Conservation (phyloP, 306 rosid genomes). For the Canavalia ensiformis region DNA sequence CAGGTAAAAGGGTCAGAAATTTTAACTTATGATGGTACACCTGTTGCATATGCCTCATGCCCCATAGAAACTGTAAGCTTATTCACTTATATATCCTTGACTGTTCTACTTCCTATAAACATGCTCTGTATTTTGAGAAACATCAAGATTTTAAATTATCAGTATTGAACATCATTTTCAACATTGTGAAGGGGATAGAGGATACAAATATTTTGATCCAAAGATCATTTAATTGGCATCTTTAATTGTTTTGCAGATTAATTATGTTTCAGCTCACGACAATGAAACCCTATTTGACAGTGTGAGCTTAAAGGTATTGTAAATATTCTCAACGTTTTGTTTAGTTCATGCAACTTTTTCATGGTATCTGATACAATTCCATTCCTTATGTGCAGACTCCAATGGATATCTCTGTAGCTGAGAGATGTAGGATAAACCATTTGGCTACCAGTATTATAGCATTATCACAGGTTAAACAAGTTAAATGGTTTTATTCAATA, state of each 20-base stretch:
- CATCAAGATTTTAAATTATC: slow-evolving; percentile 21
- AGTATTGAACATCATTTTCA: slow-evolving; percentile 24
- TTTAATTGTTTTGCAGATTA: slow-evolving; percentile 69
- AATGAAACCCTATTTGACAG: slow-evolving; percentile 93
- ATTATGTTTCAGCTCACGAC: slow-evolving; percentile 96
- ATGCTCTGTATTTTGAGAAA: slow-evolving; percentile 34
- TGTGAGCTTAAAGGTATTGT: slow-evolving; percentile 82
- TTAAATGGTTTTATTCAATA: slow-evolving; percentile 35
- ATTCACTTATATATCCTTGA: slow-evolving; percentile 35
- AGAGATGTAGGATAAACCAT: slow-evolving; percentile 93
- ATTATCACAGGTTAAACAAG: slow-evolving; percentile 76
- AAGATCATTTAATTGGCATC: slow-evolving; percentile 39
- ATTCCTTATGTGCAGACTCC: slow-evolving; percentile 68
- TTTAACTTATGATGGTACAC: slow-evolving; percentile 67
- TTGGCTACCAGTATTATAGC: slow-evolving; percentile 91
- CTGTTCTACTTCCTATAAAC: slow-evolving; percentile 36
- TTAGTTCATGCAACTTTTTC: slow-evolving; percentile 33
- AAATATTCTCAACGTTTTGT: slow-evolving; percentile 41
- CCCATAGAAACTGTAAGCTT: slow-evolving; percentile 82
- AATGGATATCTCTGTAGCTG: slow-evolving; percentile 64
- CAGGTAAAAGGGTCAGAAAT: slow-evolving; percentile 95
- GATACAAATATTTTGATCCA: slow-evolving; percentile 1
- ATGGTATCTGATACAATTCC: slow-evolving; percentile 35
- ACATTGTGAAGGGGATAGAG: neutral
- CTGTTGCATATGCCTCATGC: slow-evolving; percentile 81